phyloP scores from a whole-genome alignment of 257 asterid species.

The Leonotis leonurus region DNA sequence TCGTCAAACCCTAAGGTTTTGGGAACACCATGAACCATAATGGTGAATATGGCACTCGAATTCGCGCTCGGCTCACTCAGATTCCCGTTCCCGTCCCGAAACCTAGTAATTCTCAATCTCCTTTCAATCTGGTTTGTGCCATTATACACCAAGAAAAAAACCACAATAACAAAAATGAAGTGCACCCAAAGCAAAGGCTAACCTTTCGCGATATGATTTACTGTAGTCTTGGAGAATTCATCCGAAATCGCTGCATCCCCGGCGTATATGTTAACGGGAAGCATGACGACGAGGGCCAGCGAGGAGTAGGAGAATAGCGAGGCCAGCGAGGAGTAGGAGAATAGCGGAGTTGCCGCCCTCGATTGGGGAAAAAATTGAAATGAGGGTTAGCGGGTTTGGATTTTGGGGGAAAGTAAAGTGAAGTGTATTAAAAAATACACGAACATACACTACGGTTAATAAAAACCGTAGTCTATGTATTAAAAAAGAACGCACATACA shows the following conservation, averaged over 20 bases:
- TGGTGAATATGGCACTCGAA: slow-evolving; percentile 73
- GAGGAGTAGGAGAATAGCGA: slow-evolving; percentile 52
- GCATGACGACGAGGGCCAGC: slow-evolving; percentile 57
- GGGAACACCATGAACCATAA: slow-evolving; percentile 86
- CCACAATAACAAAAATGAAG: slow-evolving; percentile 69
- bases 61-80: slow-evolving; percentile 57
- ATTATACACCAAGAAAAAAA: slow-evolving; percentile 65
- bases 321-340: too few species aligned
- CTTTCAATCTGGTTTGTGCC: slow-evolving; percentile 67
- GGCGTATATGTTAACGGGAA: slow-evolving; percentile 72
- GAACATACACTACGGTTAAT: too few species aligned
- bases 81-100: slow-evolving; percentile 78
- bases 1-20: slow-evolving; percentile 70
- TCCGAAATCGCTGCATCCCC: slow-evolving; percentile 70
- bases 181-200: slow-evolving; percentile 91
- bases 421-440: too few species aligned
- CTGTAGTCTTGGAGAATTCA: slow-evolving; percentile 82
- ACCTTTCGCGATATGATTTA: slow-evolving; percentile 75
- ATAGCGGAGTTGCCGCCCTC: slow-evolving; percentile 89
- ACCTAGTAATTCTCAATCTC: slow-evolving; percentile 68
- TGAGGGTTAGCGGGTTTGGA: too few species aligned
- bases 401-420: too few species aligned
- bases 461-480: too few species aligned
- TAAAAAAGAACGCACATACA: too few species aligned
- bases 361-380: slow-evolving; percentile 67